Evolutionary conservation across 208 protist genomes (phyloP).

Genomic region (Naegleria lovaniensis): DNA sequence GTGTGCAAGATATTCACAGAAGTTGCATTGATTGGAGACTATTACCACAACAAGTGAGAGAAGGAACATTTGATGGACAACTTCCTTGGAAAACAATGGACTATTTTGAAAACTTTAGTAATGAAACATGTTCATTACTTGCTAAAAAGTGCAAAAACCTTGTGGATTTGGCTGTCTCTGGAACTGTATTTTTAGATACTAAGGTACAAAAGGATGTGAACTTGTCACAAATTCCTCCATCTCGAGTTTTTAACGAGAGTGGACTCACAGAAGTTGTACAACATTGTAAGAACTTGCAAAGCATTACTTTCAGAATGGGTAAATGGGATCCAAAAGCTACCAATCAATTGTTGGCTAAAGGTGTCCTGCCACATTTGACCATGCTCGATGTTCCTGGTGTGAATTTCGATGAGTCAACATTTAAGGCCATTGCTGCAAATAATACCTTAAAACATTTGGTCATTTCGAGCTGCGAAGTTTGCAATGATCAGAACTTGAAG

Average conservation of each 20-base stretch:
- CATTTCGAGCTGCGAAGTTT: not conserved
- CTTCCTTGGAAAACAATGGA: not conserved
- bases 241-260: not conserved
- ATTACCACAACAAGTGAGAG: not conserved
- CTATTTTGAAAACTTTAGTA: not conserved
- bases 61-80: not conserved
- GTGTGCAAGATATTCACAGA: not conserved
- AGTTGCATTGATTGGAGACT: not conserved
- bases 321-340: not conserved
- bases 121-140: not conserved
- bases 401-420: not conserved
- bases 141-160: not conserved
- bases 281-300: not conserved
- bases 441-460: not conserved
- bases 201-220: not conserved
- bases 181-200: not conserved
- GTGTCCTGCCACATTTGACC: not conserved
- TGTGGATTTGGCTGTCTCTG: not conserved
- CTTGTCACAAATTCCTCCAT: not conserved
- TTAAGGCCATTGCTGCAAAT: not conserved
- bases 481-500: not conserved
- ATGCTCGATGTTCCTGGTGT: not conserved
- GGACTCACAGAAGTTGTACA: not conserved
- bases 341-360: not conserved
- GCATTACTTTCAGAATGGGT: not conserved